These are phyloP conservation scores for Xerocomus amazonicus DNA, from an alignment of 1,284 basidiomycete genomes.

Conservation along the genomic window DNA sequence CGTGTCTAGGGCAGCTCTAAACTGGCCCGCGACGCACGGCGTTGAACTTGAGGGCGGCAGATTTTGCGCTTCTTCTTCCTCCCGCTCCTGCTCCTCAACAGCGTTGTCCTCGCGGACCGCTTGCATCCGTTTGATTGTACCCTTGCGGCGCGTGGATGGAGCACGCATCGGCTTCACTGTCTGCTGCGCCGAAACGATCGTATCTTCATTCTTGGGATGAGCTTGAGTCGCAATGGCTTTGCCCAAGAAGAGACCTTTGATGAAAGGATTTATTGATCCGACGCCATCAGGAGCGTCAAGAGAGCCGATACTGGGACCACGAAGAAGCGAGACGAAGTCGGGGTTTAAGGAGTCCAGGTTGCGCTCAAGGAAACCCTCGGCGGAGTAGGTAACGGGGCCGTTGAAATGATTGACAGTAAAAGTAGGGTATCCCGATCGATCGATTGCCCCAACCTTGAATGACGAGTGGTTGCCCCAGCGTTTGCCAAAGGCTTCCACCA, in stretches of 20 bases:
- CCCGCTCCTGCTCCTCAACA: constrained; percentile 51
- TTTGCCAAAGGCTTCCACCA: constrained; percentile 93
- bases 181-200: constrained; percentile 92
- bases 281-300: constrained; percentile 54
- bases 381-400: constrained; percentile 88
- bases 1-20: constrained; percentile 77
- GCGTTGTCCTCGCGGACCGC: constrained; percentile 53
- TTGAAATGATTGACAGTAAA: constrained; percentile 94
- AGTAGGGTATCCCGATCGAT: constrained; percentile 78
- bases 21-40: constrained; percentile 85
- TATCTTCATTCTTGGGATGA: constrained; percentile 90
- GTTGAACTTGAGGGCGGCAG: constrained; percentile 34
- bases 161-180: constrained; percentile 90
- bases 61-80: constrained; percentile 44
- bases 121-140: constrained; percentile 60
- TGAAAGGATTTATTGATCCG: constrained; percentile 86
- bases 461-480: constrained; percentile 91
- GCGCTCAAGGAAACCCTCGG: constrained; percentile 84
- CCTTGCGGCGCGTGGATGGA: constrained; percentile 82
- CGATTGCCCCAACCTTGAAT: constrained; percentile 77
- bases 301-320: constrained; percentile 48
- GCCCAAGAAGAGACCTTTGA: constrained; percentile 84
- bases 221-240: constrained; percentile 88
- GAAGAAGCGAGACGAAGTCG: constrained; percentile 87
- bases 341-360: constrained; percentile 90